Evolutionary conservation across 495 filamentous ascomycete species (phyloP).

Genomic region (Pseudotulostoma volvatum): DNA sequence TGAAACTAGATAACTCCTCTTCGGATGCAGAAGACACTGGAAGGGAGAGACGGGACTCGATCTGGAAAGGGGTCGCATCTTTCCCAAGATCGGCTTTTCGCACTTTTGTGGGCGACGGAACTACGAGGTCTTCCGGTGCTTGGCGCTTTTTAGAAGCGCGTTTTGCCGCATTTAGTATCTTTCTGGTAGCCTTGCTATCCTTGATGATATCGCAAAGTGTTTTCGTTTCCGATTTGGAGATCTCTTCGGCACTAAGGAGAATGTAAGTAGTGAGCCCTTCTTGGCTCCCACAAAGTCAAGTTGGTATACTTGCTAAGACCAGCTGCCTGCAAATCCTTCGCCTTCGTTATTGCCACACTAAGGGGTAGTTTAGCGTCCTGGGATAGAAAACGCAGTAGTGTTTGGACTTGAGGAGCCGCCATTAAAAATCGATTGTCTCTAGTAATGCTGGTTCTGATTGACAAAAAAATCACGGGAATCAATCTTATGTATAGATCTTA

Average conservation of each 20-base stretch:
- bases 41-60: slow-evolving; percentile 49
- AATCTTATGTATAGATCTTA: no score
- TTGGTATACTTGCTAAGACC: slow-evolving; percentile 40
- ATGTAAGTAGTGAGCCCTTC: not conserved
- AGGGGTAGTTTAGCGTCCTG: slow-evolving; percentile 57
- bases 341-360: slow-evolving; percentile 49
- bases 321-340: slow-evolving; percentile 48
- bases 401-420: slow-evolving; percentile 35
- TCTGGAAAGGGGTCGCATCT: slow-evolving; percentile 36
- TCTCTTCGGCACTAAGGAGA: slow-evolving; percentile 34
- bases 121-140: slow-evolving; percentile 17
- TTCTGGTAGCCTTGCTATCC: slow-evolving; percentile 56
- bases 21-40: slow-evolving; percentile 37
- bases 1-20: slow-evolving; percentile 37
- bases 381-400: slow-evolving; percentile 61
- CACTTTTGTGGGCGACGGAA: slow-evolving; percentile 10
- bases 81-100: slow-evolving; percentile 4
- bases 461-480: no score
- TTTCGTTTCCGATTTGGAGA: slow-evolving; percentile 41
- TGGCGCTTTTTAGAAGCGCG: slow-evolving; percentile 44
- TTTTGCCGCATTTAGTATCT: slow-evolving; percentile 42
- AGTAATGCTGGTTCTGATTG: no score
- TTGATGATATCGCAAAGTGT: slow-evolving; percentile 42
- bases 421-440: slow-evolving; percentile 9
- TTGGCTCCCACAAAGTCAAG: slow-evolving; percentile 1